These are phyloP conservation scores for Ophiostoma sp. DNA, from an alignment of 2,329 filamentous ascomycete genomes.

Conservation along the genomic window DNA sequence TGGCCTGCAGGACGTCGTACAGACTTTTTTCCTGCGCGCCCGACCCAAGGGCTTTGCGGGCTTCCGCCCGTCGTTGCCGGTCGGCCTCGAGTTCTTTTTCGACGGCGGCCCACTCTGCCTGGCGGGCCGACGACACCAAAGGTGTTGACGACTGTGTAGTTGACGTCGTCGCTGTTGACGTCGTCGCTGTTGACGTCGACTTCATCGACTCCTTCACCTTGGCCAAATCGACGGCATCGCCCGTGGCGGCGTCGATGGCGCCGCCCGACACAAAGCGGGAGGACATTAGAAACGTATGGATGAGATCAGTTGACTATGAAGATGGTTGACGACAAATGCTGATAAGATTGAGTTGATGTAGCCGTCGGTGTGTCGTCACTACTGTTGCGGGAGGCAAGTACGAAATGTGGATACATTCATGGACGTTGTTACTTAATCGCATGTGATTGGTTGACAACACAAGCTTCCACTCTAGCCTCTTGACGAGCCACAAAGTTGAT, in stretches of 20 bases:
- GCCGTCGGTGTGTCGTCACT: neutral
- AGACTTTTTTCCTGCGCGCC: constrained; percentile 60
- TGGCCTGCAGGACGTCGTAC: constrained; percentile 75
- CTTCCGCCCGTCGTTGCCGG: constrained; percentile 53
- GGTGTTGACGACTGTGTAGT: neutral
- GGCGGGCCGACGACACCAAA: constrained; percentile 20
- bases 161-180: neutral
- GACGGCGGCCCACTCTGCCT: constrained; percentile 62
- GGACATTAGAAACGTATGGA: constrained; percentile 43
- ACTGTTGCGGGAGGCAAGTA: neutral
- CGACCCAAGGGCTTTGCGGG: constrained; percentile 40
- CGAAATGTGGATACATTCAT: neutral
- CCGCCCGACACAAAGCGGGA: constrained; percentile 59
- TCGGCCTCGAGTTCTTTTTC: constrained; percentile 65
- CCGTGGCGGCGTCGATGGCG: constrained; percentile 47
- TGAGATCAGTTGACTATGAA: neutral
- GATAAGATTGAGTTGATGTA: neutral
- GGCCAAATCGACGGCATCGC: constrained; percentile 30
- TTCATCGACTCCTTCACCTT: neutral
- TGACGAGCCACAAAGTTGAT: neutral
- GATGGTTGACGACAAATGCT: neutral
- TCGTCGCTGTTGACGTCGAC: neutral
- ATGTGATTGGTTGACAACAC: neutral
- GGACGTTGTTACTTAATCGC: neutral
- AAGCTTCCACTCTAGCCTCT: neutral